Evolutionary conservation across 768 basidiomycete genomes (phyloP).

Genomic region (Termitomyces sp.): DNA sequence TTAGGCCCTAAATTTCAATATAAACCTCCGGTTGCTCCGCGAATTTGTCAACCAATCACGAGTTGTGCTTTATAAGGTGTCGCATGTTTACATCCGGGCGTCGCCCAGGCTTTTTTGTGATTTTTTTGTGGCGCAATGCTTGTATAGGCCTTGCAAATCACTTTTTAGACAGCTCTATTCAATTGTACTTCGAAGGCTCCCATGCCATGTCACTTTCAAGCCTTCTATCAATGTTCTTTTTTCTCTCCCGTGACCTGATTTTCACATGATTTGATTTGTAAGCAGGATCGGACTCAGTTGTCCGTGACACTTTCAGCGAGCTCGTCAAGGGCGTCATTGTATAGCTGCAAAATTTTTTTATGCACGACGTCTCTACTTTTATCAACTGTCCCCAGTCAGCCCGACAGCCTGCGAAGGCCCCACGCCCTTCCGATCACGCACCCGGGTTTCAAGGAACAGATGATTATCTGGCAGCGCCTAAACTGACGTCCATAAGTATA

Average conservation of each 20-base stretch:
- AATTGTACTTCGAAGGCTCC: neutral
- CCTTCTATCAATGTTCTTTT: neutral
- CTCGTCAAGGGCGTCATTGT: too few species aligned
- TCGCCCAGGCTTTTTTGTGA: neutral
- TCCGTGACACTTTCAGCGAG: too few species aligned
- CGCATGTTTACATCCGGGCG: neutral
- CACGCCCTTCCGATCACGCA: too few species aligned
- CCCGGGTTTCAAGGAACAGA: too few species aligned
- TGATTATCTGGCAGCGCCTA: neutral
- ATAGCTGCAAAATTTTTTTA: neutral
- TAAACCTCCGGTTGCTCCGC: conserved; percentile 3
- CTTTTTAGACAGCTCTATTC: neutral
- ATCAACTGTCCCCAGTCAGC: too few species aligned
- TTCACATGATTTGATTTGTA: neutral
- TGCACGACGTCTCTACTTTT: neutral
- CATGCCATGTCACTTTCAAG: conserved; percentile 1
- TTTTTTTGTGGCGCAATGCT: conserved; percentile 5
- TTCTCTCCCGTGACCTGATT: neutral
- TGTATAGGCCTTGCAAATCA: neutral
- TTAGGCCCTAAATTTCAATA: conserved; percentile 12
- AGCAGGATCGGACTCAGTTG: neutral
- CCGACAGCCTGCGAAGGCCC: too few species aligned
- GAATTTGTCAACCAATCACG: conserved; percentile 20
- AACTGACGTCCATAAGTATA: neutral
- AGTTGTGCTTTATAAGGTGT: conserved; percentile 10